A percentile compares a stretch with the other conserved stretches of the same genome.
phyloP scores from a whole-genome alignment of 768 basidiomycete species.

The Wakefieldia striispora region DNA sequence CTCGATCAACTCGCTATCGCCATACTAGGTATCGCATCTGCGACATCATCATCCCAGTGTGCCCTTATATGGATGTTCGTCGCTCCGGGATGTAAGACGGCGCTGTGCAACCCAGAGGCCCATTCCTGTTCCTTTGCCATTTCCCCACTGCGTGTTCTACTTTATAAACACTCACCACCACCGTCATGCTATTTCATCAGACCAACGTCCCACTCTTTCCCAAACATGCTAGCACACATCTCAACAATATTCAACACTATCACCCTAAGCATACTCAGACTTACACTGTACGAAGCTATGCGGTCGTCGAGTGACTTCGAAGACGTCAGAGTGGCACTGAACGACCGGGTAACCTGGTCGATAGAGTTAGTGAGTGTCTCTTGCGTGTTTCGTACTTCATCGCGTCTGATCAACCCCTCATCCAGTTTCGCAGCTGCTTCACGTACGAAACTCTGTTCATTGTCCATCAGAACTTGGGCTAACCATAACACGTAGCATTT shows the following conservation, averaged over 20 bases:
- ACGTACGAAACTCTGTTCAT: background rate
- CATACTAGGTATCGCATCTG: no score
- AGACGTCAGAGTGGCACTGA: constrained; percentile 17
- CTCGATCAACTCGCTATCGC: no score
- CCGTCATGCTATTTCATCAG: background rate
- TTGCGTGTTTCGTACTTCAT: background rate
- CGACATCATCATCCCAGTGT: no score
- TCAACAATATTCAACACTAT: background rate
- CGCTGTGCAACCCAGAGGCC: no score
- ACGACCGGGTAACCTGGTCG: constrained; percentile 16
- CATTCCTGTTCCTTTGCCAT: no score
- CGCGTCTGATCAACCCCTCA: background rate
- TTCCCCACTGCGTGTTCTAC: no score
- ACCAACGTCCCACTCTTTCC: background rate
- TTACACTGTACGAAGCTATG: constrained; percentile 19
- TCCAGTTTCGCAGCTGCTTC: constrained; percentile 5
- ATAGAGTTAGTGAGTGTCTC: constrained; percentile 18
- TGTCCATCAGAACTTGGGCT: background rate
- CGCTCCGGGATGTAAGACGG: no score
- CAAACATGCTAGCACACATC: constrained; percentile 4
- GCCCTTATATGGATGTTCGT: no score
- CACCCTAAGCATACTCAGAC: background rate
- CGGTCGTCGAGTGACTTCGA: constrained; percentile 16
- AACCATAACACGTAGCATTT: constrained; percentile 14
- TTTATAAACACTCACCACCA: no score